These are phyloP conservation scores for Musa troglodytarum DNA, from an alignment of 176 grass and related monocot genomes.

Conservation along the genomic window DNA sequence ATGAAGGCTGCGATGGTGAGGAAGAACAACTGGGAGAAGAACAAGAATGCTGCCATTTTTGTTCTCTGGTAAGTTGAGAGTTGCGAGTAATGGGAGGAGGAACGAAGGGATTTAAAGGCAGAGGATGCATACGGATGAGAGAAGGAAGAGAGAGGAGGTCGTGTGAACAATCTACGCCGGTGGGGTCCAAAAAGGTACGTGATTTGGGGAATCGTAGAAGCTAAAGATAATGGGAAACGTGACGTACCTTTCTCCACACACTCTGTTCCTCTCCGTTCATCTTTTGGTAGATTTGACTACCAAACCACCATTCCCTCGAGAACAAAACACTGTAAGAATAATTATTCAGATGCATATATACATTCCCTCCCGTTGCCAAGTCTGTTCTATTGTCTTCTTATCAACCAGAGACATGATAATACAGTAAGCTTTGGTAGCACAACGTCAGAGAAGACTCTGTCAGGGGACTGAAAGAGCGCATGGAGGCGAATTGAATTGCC, in stretches of 20 bases:
- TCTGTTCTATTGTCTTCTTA: neutral
- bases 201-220: too few species aligned
- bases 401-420: too few species aligned
- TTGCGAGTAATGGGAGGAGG: neutral
- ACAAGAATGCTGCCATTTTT: constrained; percentile 2
- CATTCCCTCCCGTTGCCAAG: neutral
- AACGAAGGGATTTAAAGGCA: neutral
- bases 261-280: neutral
- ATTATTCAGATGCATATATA: too few species aligned
- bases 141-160: too few species aligned
- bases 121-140: neutral
- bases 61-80: neutral
- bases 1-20: neutral
- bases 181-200: too few species aligned
- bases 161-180: too few species aligned
- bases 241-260: too few species aligned
- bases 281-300: neutral
- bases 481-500: too few species aligned
- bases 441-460: neutral
- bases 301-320: neutral
- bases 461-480: too few species aligned
- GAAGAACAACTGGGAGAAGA: neutral
- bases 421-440: neutral
- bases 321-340: too few species aligned
- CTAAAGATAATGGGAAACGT: too few species aligned